These are phyloP conservation scores for Echium plantagineum DNA, from an alignment of 257 asterid genomes.

Conservation along the genomic window DNA sequence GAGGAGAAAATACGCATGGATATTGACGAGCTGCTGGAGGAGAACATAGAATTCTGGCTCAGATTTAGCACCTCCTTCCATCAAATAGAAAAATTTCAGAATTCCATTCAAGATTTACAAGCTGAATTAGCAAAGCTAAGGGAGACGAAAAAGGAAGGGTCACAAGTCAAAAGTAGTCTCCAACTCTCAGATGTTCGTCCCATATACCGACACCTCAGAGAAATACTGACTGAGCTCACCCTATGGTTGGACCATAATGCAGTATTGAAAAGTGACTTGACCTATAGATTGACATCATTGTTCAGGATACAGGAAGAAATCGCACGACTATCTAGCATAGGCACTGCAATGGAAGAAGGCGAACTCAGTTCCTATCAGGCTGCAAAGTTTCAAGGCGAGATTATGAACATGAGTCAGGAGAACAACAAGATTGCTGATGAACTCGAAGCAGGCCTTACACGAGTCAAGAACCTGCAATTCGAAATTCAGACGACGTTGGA, in stretches of 20 bases:
- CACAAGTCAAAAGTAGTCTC: constrained; percentile 4
- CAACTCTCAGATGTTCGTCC: constrained; percentile 32
- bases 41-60: constrained; percentile 41
- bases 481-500: constrained; percentile 26
- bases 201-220: constrained; percentile 34
- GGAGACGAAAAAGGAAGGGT: constrained; percentile 16
- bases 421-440: constrained; percentile 27
- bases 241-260: constrained; percentile 31
- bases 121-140: constrained; percentile 23
- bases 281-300: constrained; percentile 29
- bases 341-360: constrained; percentile 10
- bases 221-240: constrained; percentile 31
- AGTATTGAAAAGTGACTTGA: constrained; percentile 30
- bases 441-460: constrained; percentile 18
- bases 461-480: constrained; percentile 18
- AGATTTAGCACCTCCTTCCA: constrained; percentile 32
- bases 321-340: constrained; percentile 16
- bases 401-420: constrained; percentile 37
- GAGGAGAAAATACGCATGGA: constrained; percentile 41
- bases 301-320: constrained; percentile 29
- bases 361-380: constrained; percentile 35
- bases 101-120: constrained; percentile 20
- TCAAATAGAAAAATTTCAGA: constrained; percentile 27
- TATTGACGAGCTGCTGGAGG: constrained; percentile 35
- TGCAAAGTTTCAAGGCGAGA: constrained; percentile 43